Percentiles rank a stretch among this genome's conserved stretches.
These are phyloP conservation scores for Scutellaria galericulata DNA, from an alignment of 257 asterid genomes.

Conservation along the genomic window DNA sequence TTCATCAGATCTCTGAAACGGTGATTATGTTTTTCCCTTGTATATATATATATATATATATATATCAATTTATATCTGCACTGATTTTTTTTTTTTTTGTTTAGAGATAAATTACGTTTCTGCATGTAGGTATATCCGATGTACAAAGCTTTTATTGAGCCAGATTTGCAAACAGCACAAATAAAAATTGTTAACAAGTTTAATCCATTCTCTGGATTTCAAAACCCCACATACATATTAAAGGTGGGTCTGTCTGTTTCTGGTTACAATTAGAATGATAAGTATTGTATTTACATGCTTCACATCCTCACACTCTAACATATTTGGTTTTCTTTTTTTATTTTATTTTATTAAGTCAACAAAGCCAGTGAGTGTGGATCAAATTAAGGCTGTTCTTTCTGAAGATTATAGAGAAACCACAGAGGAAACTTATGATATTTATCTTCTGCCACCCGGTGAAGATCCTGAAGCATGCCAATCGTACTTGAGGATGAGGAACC, in stretches of 20 bases:
- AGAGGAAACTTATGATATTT: constrained; percentile 97
- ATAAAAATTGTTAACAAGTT: constrained; percentile 90
- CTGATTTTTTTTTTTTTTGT: constrained; percentile 12
- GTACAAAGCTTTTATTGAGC: constrained; percentile 99
- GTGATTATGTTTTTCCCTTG: constrained; percentile 41
- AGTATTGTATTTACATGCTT: neutral
- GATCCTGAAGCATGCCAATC: constrained; percentile 99
- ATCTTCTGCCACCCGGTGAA: constrained; percentile 99
- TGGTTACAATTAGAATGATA: constrained; percentile 24
- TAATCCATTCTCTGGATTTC: constrained; percentile 99
- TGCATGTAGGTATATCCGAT: constrained; percentile 88
- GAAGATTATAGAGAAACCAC: constrained; percentile 64
- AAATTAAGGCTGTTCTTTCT: constrained; percentile 74
- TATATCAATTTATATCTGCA: neutral
- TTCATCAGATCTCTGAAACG: constrained; percentile 97
- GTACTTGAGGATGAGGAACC: constrained; percentile 97
- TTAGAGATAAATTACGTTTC: constrained; percentile 32
- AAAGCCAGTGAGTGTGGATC: constrained; percentile 65
- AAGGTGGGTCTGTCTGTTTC: constrained; percentile 59
- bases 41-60: neutral
- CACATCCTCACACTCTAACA: no score
- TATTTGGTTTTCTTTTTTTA: no score
- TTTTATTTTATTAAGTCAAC: constrained; percentile 57
- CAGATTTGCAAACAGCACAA: constrained; percentile 94
- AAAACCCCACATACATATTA: constrained; percentile 85